These are phyloP conservation scores for Chrysanthemum makinoi DNA, from an alignment of 129 eudicot species.

Conservation along the genomic window DNA sequence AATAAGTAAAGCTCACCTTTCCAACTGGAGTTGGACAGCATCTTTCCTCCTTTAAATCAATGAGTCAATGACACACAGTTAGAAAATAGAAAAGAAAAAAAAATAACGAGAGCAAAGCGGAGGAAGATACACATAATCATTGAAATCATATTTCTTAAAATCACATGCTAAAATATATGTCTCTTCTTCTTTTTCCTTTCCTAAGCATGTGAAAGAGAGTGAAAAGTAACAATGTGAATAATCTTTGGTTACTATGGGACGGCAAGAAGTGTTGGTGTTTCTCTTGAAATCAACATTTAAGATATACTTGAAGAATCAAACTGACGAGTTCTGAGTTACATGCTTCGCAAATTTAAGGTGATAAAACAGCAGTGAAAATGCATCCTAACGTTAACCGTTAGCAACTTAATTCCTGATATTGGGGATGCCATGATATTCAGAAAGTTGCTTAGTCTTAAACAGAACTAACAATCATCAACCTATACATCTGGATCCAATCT, in stretches of 20 bases:
- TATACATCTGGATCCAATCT: too few relatives aligned
- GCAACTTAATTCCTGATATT: too few relatives aligned
- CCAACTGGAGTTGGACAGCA: slow-evolving; percentile 86
- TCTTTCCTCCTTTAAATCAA: slow-evolving; percentile 67
- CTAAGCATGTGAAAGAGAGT: too few relatives aligned
- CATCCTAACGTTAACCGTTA: too few relatives aligned
- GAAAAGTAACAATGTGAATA: neutral
- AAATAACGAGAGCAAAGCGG: slow-evolving; percentile 6
- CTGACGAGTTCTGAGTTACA: too few relatives aligned
- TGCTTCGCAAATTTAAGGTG: too few relatives aligned
- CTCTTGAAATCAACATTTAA: neutral
- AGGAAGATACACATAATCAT: slow-evolving; percentile 17
- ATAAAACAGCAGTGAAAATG: too few relatives aligned
- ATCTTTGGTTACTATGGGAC: neutral
- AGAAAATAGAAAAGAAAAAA: slow-evolving; percentile 13
- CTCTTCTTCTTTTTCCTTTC: too few relatives aligned
- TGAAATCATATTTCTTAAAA: neutral
- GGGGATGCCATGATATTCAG: neutral
- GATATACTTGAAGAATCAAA: neutral
- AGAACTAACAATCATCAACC: too few relatives aligned
- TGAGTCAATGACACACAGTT: slow-evolving; percentile 3
- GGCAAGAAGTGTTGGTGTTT: neutral
- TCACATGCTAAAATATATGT: slow-evolving; percentile 8
- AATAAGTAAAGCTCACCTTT: slow-evolving; percentile 54
- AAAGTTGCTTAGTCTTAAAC: too few relatives aligned